phyloP scores from a whole-genome alignment of 352 stramenopile species.

The Phytopythium litorale region DNA sequence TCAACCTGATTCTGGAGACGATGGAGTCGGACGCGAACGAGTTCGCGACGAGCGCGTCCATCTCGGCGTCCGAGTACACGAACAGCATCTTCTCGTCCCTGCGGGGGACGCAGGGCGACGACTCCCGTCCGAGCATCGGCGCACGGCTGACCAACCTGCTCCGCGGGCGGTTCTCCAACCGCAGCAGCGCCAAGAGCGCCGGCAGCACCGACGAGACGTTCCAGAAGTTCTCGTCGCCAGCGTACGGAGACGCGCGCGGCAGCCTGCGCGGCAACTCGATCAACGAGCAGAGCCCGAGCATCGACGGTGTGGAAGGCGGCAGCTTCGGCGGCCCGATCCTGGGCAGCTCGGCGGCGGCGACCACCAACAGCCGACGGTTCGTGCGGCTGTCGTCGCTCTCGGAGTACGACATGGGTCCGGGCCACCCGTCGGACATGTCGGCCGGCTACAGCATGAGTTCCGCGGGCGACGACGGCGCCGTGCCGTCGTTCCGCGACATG shows the following conservation, averaged over 20 bases:
- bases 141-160: conserved; percentile 70
- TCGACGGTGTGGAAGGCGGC: conserved; percentile 13
- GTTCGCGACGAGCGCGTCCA: conserved; percentile 22
- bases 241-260: conserved; percentile 21
- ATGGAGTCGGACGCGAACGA: conserved; percentile 40
- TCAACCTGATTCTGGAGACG: conserved; percentile 50
- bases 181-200: conserved; percentile 32
- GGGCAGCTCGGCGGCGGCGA: conserved; percentile 14
- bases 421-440: conserved; percentile 30
- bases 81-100: conserved; percentile 64
- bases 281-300: conserved; percentile 19
- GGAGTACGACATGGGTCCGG: conserved; percentile 48
- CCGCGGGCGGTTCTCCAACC: conserved; percentile 41
- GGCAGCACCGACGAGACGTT: conserved; percentile 29
- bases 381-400: conserved; percentile 58
- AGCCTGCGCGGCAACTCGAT: conserved; percentile 25
- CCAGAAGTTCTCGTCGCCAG: conserved; percentile 42
- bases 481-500: conserved; percentile 51
- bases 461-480: conserved; percentile 19
- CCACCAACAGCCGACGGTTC: conserved; percentile 27
- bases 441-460: conserved; percentile 32
- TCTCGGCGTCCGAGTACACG: conserved; percentile 37
- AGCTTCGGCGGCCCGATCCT: conserved; percentile 24
- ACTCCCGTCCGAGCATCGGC: conserved; percentile 33
- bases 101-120: conserved; percentile 26